Conservation (phyloP, 2,329 filamentous ascomycete genomes). For the Fusarium goolgardi region DNA sequence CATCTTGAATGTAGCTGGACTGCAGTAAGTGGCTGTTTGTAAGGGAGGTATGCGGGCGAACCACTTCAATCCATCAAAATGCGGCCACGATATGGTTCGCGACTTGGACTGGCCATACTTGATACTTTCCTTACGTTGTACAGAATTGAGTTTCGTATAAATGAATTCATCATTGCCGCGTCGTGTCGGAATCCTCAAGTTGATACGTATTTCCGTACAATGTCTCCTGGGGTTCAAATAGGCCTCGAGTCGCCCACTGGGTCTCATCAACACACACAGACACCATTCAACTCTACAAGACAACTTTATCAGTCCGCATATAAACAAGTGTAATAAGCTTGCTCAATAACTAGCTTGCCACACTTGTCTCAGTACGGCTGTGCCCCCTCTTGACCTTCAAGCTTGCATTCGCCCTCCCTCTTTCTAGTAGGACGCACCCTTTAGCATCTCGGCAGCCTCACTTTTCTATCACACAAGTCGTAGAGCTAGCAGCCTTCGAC, state of each 20-base stretch:
- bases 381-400: slow-evolving; percentile 17
- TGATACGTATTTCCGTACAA: slow-evolving; percentile 5
- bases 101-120: slow-evolving; percentile 2
- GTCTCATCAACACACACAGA: slow-evolving; percentile 1
- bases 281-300: background rate
- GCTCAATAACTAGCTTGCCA: slow-evolving; percentile 3
- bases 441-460: slow-evolving; percentile 38
- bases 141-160: slow-evolving; percentile 4
- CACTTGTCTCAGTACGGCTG: slow-evolving; percentile 14
- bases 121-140: slow-evolving; percentile 7
- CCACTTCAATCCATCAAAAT: slow-evolving; percentile 9
- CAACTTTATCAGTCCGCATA: background rate
- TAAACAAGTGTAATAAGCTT: slow-evolving; percentile 7
- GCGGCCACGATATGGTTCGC: slow-evolving; percentile 8
- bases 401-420: slow-evolving; percentile 33
- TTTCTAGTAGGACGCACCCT: slow-evolving; percentile 30
- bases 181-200: background rate
- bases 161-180: background rate
- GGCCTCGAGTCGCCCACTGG: slow-evolving; percentile 12
- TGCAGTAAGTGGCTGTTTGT: slow-evolving; percentile 6
- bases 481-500: background rate
- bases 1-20: slow-evolving; percentile 9
- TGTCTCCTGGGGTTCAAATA: slow-evolving; percentile 31
- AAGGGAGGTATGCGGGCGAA: slow-evolving; percentile 25
- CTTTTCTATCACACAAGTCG: slow-evolving; percentile 21